Conservation (phyloP, 768 basidiomycete genomes). For the Rhizopogon salebrosus region DNA sequence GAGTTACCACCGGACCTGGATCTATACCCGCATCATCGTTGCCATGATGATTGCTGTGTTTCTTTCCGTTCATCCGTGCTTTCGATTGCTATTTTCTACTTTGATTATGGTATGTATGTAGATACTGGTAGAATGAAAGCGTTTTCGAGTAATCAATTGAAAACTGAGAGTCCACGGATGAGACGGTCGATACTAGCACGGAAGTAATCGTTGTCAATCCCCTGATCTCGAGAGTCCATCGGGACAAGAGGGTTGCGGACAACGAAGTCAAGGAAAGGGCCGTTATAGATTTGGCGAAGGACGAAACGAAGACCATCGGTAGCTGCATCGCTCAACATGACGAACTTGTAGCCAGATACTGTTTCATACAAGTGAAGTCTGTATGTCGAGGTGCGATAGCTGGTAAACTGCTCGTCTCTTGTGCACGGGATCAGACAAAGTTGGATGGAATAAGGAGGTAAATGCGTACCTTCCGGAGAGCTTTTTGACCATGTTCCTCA, state of each 20-base stretch:
- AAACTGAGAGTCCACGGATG: conserved; percentile 53
- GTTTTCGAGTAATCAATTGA: conserved; percentile 20
- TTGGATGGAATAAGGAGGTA: not conserved
- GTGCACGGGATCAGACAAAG: not conserved
- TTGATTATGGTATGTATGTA: conserved; percentile 10
- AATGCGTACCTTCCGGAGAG: conserved; percentile 70
- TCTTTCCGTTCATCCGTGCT: conserved; percentile 9
- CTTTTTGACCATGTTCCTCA: conserved; percentile 94
- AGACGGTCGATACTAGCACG: conserved; percentile 74
- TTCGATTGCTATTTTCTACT: conserved; percentile 1
- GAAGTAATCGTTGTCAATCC: conserved; percentile 93
- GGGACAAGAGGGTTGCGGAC: conserved; percentile 85
- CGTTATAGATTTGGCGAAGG: conserved; percentile 86
- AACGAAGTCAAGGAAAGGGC: conserved; percentile 91
- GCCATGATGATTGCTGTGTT: conserved; percentile 9
- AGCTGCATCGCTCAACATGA: conserved; percentile 86
- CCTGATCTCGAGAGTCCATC: conserved; percentile 79
- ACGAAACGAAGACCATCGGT: conserved; percentile 79
- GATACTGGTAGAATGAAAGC: conserved; percentile 9
- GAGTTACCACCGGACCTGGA: conserved; percentile 4
- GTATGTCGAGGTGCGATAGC: conserved; percentile 88
- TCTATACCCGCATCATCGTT: not conserved
- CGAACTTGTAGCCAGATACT: conserved; percentile 87
- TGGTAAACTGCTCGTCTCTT: conserved; percentile 89
- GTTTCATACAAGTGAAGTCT: conserved; percentile 93